A percentile compares a stretch with the other conserved stretches of the same genome.
Evolutionary conservation across 1,284 basidiomycete genomes (phyloP).

Genomic region (Melampsora abietis-canadensis): DNA sequence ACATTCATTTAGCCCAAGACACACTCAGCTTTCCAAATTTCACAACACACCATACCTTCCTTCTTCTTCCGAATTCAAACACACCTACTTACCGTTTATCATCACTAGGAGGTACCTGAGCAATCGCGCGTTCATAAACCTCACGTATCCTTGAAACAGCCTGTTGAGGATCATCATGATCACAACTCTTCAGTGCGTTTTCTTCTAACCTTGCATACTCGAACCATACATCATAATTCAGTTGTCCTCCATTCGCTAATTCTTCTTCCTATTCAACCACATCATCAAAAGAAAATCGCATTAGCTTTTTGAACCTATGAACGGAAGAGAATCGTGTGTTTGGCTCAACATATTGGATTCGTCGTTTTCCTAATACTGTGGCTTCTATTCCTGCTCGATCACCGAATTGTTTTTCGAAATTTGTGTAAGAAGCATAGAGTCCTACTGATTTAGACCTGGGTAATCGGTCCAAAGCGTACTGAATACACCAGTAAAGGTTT

Average conservation of each 20-base stretch:
- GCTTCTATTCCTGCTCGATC: constrained; percentile 80
- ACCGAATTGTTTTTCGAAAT: constrained; percentile 97
- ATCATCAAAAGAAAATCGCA: not conserved
- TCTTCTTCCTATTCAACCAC: constrained; percentile 64
- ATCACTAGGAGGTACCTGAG: constrained; percentile 82
- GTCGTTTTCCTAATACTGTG: constrained; percentile 89
- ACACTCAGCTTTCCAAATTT: not conserved
- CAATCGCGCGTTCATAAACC: constrained; percentile 93
- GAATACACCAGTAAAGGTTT: constrained; percentile 7
- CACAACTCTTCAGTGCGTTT: constrained; percentile 70
- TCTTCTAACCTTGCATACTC: constrained; percentile 93
- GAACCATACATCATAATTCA: constrained; percentile 98
- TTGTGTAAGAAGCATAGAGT: constrained; percentile 85
- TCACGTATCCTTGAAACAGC: constrained; percentile 73
- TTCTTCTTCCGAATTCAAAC: not conserved
- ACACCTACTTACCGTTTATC: constrained; percentile 66
- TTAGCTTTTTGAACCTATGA: not conserved
- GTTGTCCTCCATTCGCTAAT: constrained; percentile 71
- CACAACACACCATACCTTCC: not conserved
- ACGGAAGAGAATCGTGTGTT: constrained; percentile 34
- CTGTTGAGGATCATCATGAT: constrained; percentile 64
- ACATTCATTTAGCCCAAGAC: too few species aligned
- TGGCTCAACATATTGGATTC: constrained; percentile 78
- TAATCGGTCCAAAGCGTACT: constrained; percentile 88
- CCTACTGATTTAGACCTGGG: constrained; percentile 82